Conservation (phyloP, 2,329 filamentous ascomycete species). For the Exophiala calicioides region DNA sequence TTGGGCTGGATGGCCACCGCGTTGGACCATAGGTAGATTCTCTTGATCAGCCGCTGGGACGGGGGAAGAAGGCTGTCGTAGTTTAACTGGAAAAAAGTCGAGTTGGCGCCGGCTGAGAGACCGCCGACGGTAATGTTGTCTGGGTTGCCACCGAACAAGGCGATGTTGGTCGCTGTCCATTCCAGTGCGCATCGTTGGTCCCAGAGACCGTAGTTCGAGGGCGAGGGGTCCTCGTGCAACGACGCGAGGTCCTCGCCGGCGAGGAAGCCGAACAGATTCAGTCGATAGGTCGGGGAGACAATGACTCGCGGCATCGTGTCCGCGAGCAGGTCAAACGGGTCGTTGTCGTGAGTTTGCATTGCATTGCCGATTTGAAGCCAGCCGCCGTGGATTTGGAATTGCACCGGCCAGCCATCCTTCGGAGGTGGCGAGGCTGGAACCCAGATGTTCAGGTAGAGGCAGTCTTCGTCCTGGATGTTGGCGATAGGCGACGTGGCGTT, state of each 20-base stretch:
- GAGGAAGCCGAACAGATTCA: slow-evolving; percentile 54
- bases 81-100: slow-evolving; percentile 45
- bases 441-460: slow-evolving; percentile 54
- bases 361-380: slow-evolving; percentile 53
- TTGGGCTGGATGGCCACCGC: slow-evolving; percentile 50
- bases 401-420: slow-evolving; percentile 35
- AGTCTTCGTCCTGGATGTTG: slow-evolving; percentile 48
- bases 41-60: slow-evolving; percentile 35
- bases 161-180: slow-evolving; percentile 54
- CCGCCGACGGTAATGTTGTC: slow-evolving; percentile 49
- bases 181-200: slow-evolving; percentile 54
- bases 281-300: slow-evolving; percentile 51
- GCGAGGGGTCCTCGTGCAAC: slow-evolving; percentile 36
- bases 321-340: slow-evolving; percentile 48
- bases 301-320: slow-evolving; percentile 38
- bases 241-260: slow-evolving; percentile 42
- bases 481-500: slow-evolving; percentile 31
- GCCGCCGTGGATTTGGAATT: slow-evolving; percentile 46
- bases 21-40: slow-evolving; percentile 49
- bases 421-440: slow-evolving; percentile 38
- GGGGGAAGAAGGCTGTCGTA: slow-evolving; percentile 37
- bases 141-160: slow-evolving; percentile 49
- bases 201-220: slow-evolving; percentile 47
- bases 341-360: slow-evolving; percentile 45
- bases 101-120: slow-evolving; percentile 49